phyloP scores from a whole-genome alignment of 345 rosid genomes.

The Camelina laxa region DNA sequence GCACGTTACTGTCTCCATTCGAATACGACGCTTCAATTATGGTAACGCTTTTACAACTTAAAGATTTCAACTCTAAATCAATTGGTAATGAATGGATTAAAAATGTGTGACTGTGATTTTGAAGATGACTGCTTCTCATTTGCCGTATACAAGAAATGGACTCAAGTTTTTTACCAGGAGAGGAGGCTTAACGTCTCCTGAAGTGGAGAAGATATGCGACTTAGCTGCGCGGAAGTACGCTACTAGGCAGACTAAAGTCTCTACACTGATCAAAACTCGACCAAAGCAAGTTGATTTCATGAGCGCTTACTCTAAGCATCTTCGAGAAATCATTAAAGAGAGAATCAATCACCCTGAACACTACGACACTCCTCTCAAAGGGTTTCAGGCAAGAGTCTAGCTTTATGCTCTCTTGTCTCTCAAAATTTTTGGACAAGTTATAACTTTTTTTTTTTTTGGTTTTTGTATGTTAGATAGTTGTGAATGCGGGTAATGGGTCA shows the following conservation, averaged over 20 bases:
- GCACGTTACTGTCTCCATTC: constrained; percentile 73
- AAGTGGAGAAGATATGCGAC: constrained; percentile 85
- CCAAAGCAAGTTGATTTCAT: constrained; percentile 72
- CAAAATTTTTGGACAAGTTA: not conserved
- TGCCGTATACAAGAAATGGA: constrained; percentile 91
- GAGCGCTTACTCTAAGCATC: constrained; percentile 74
- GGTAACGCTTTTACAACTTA: constrained; percentile 47
- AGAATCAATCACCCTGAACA: constrained; percentile 81
- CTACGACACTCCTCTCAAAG: constrained; percentile 79
- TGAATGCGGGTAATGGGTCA: constrained; percentile 92
- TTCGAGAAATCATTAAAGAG: constrained; percentile 69
- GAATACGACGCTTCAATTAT: constrained; percentile 85
- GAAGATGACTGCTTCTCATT: constrained; percentile 96
- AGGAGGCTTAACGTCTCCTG: constrained; percentile 84
- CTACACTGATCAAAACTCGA: constrained; percentile 52
- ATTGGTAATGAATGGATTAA: not conserved
- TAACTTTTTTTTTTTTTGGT: not conserved
- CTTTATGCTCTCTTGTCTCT: not conserved
- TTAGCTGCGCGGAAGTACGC: constrained; percentile 76
- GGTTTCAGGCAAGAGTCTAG: constrained; percentile 65
- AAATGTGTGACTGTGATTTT: constrained; percentile 13
- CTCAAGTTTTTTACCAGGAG: constrained; percentile 84
- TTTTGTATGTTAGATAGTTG: constrained; percentile 64
- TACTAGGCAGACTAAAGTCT: constrained; percentile 66
- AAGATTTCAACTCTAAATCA: not conserved